Percentiles rank a stretch among this genome's conserved stretches.
These are phyloP conservation scores for Tolypocladium cylindrosporum DNA, from an alignment of 2,329 filamentous ascomycete species.

Conservation along the genomic window DNA sequence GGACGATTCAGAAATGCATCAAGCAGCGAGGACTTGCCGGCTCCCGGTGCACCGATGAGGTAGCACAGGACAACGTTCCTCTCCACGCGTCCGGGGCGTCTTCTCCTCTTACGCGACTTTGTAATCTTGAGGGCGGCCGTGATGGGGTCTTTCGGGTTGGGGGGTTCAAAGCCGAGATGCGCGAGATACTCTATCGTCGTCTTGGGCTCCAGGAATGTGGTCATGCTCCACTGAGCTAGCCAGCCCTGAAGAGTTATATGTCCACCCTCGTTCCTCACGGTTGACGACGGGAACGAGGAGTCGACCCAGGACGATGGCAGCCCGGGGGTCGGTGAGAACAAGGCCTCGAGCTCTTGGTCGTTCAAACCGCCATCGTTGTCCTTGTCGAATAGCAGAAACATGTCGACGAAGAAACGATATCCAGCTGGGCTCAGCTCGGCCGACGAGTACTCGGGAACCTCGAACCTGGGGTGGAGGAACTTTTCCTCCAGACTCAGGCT, in stretches of 20 bases:
- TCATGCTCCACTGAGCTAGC: constrained; percentile 99
- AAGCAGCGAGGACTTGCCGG: constrained; percentile 84
- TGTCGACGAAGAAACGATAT: constrained; percentile 94
- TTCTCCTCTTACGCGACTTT: constrained; percentile 77
- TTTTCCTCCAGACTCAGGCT: constrained; percentile 84
- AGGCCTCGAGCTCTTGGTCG: constrained; percentile 68
- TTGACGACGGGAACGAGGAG: constrained; percentile 82
- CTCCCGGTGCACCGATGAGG: constrained; percentile 72
- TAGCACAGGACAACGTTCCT: constrained; percentile 93
- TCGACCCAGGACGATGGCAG: constrained; percentile 81
- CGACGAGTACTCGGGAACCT: constrained; percentile 84
- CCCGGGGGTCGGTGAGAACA: constrained; percentile 90
- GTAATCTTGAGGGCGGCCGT: constrained; percentile 86
- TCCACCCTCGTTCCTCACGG: constrained; percentile 88
- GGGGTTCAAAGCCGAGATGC: constrained; percentile 86
- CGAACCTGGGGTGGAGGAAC: constrained; percentile 88
- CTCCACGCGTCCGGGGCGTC: constrained; percentile 74
- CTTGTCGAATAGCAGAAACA: constrained; percentile 91
- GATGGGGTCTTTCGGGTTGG: constrained; percentile 64
- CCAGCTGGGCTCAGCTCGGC: constrained; percentile 89
- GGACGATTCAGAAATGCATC: constrained; percentile 86
- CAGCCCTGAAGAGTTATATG: constrained; percentile 94
- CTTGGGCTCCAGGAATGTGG: constrained; percentile 90
- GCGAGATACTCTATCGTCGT: constrained; percentile 93
- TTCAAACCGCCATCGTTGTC: constrained; percentile 95